Evolutionary conservation across 1,139 yeast genomes (phyloP).

Genomic region (Suhomyces maxii): DNA sequence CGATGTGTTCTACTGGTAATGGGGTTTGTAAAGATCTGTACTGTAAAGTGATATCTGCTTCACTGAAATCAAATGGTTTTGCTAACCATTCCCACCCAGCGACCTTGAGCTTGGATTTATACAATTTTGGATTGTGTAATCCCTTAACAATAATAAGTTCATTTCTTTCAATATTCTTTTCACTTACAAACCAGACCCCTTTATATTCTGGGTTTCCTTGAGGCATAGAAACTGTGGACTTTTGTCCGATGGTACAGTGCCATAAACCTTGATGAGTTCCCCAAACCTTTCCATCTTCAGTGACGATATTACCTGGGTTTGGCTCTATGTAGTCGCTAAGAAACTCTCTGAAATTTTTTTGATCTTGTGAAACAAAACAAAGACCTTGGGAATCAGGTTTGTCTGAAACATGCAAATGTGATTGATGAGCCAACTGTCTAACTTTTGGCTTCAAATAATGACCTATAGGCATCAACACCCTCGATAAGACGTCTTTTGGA

Average conservation of each 20-base stretch:
- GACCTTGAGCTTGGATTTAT: slow-evolving; percentile 43
- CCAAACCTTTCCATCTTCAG: slow-evolving; percentile 72
- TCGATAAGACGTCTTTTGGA: slow-evolving; percentile 43
- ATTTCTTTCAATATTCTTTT: slow-evolving; percentile 61
- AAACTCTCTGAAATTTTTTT: slow-evolving; percentile 74
- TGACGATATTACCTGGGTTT: slow-evolving; percentile 74
- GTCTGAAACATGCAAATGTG: slow-evolving; percentile 59
- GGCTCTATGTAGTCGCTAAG: slow-evolving; percentile 71
- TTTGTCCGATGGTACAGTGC: slow-evolving; percentile 94
- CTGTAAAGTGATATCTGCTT: slow-evolving; percentile 40
- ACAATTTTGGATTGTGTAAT: slow-evolving; percentile 60
- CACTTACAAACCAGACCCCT: slow-evolving; percentile 88
- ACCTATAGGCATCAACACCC: slow-evolving; percentile 77
- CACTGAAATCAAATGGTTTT: not conserved
- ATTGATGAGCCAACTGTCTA: slow-evolving; percentile 59
- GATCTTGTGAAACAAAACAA: slow-evolving; percentile 80
- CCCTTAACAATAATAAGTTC: slow-evolving; percentile 81
- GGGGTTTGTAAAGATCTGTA: slow-evolving; percentile 72
- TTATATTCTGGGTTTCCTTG: slow-evolving; percentile 74
- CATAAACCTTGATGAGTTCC: slow-evolving; percentile 86
- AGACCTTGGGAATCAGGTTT: slow-evolving; percentile 95
- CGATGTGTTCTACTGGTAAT: slow-evolving; percentile 23
- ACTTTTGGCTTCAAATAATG: slow-evolving; percentile 73
- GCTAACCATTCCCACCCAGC: slow-evolving; percentile 53
- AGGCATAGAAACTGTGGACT: slow-evolving; percentile 76